Conservation (phyloP, 2,329 filamentous ascomycete species). For the Xylaria sp. region DNA sequence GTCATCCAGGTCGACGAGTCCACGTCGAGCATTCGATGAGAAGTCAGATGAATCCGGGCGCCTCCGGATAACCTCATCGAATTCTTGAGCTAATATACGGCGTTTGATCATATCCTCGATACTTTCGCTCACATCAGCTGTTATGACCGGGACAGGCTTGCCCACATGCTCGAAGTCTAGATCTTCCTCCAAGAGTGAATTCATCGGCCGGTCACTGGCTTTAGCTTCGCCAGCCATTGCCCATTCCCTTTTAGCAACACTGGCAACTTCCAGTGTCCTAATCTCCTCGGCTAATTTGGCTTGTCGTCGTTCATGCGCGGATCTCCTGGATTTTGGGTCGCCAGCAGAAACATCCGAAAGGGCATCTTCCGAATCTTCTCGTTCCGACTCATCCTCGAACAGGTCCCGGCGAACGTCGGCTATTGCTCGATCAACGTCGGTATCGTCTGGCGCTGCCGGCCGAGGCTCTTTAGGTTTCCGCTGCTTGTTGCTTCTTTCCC, state of each 20-base stretch:
- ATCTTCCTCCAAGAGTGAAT: slow-evolving; percentile 92
- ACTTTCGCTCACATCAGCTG: slow-evolving; percentile 83
- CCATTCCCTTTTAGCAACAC: slow-evolving; percentile 90
- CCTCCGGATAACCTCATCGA: slow-evolving; percentile 86
- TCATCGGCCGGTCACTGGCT: slow-evolving; percentile 79
- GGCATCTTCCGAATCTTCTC: slow-evolving; percentile 65
- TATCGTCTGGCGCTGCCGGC: slow-evolving; percentile 53
- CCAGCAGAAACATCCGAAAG: slow-evolving; percentile 68
- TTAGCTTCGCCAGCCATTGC: slow-evolving; percentile 85
- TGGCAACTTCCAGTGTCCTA: slow-evolving; percentile 83
- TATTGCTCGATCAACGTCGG: slow-evolving; percentile 81
- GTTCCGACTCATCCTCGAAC: slow-evolving; percentile 76
- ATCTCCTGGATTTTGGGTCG: slow-evolving; percentile 73
- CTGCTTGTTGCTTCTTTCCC: slow-evolving; percentile 56
- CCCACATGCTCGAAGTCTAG: slow-evolving; percentile 94
- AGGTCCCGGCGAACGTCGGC: slow-evolving; percentile 85
- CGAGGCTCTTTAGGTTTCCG: slow-evolving; percentile 45
- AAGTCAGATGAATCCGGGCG: slow-evolving; percentile 73
- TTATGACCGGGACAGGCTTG: slow-evolving; percentile 93
- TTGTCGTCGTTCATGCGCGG: slow-evolving; percentile 83
- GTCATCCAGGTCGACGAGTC: slow-evolving; percentile 81
- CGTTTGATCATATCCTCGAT: slow-evolving; percentile 95
- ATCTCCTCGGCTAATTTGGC: slow-evolving; percentile 89
- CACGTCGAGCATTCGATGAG: slow-evolving; percentile 63
- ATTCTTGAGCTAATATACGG: slow-evolving; percentile 85